Evolutionary conservation across 257 asterid genomes (phyloP), one percentile per base, ranked within the genome.

Genomic region (Paraleonurus japonicus): DNA sequence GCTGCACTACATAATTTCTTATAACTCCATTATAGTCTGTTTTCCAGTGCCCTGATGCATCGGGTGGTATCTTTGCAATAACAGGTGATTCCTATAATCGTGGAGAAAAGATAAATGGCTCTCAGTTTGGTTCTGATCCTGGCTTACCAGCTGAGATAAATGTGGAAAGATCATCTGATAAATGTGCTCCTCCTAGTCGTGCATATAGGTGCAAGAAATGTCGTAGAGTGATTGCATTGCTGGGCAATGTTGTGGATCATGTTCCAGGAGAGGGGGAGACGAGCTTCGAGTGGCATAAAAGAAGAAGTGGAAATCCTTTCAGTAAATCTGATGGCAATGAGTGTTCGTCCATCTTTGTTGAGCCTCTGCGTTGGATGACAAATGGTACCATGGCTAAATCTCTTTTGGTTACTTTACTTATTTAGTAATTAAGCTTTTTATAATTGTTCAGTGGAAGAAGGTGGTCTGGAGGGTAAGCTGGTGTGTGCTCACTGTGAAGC

Each of bases 311-410:
- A 57, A 84, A 79, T 69, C 86, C 78, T 50, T 88, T 84, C 73
- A 80, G 67, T 81, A 85, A 77, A 73, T 79, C 87, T 15, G 86
- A 72, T 9, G 92, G 83, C 0, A 72, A 73, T 22, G 96, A 86
- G 69, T 91, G 99, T 77, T 87, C 98, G 4, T 95, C 98, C 28
- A 61, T 95, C 81, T 95, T 95, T 76, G 85, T 94, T 53, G 99
- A 94, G 91, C 99, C 99, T 73, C 95, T 94, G 17, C 89, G 88
- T 66, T 94, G 98, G 99, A 94, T 94, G 99, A 84, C 81, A 72
- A 75, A 87, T 82, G 97, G 99, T 94, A 81, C 41, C 1, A n/a
- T 37, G 5, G 15, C 68, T 19, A 26, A 19, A 20, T 53, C 23
- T 65, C 43, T 61, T 3, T 30, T 7, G 15, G 27, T 17, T 16